A percentile compares a stretch with the other conserved stretches of the same genome.
Evolutionary conservation across 345 rosid genomes (phyloP).

Genomic region (Pistacia atlantica): DNA sequence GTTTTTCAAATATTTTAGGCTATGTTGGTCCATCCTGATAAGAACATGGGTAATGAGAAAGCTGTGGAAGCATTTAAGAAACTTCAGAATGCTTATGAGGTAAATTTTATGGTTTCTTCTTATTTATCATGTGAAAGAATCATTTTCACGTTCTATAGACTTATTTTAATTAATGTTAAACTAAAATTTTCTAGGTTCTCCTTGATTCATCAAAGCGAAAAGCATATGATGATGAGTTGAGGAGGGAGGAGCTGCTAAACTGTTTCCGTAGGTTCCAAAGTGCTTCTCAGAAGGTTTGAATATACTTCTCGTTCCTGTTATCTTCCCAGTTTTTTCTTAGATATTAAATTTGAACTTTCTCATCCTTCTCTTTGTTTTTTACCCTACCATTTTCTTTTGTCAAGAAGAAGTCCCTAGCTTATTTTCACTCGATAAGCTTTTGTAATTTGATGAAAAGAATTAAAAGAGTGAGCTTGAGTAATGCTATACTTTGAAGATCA

Average conservation of each 20-base stretch:
- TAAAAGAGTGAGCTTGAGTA: neutral
- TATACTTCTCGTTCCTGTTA: neutral
- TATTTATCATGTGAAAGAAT: constrained; percentile 15
- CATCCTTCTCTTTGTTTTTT: neutral
- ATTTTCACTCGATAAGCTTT: neutral
- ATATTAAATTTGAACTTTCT: neutral
- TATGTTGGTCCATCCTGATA: constrained; percentile 98
- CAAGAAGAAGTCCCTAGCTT: neutral
- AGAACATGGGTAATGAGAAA: constrained; percentile 97
- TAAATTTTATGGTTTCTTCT: constrained; percentile 27
- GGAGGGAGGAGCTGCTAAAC: constrained; percentile 86
- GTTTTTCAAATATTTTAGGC: constrained; percentile 55
- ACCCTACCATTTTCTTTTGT: neutral
- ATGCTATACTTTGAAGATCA: neutral
- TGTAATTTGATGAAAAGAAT: no score
- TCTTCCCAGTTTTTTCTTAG: neutral
- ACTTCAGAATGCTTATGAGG: constrained; percentile 99
- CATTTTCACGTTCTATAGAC: constrained; percentile 13
- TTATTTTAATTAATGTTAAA: constrained; percentile 11
- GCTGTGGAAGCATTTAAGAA: constrained; percentile 99
- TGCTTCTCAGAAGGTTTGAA: constrained; percentile 73
- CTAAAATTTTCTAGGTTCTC: constrained; percentile 53
- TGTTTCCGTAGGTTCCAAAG: constrained; percentile 77
- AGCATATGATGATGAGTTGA: constrained; percentile 86
- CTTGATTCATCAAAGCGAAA: constrained; percentile 85